phyloP scores from a whole-genome alignment of 2,329 filamentous ascomycete genomes.

The Trichoderma harzianum region DNA sequence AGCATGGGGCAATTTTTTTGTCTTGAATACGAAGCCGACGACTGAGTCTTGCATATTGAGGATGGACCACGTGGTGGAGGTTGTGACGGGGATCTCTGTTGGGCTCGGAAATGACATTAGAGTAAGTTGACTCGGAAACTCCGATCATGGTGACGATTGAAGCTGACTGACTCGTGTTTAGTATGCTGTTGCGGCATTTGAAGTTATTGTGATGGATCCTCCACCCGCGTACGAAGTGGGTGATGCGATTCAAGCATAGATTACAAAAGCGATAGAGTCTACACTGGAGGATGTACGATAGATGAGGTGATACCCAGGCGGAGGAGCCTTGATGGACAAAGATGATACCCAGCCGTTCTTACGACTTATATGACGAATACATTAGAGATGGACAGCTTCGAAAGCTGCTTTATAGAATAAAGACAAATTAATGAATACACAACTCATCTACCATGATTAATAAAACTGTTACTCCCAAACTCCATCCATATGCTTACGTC shows the following conservation, averaged over 20 bases:
- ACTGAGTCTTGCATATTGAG: slow-evolving; percentile 1
- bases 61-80: neutral
- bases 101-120: slow-evolving; percentile 5
- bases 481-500: neutral
- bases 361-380: neutral
- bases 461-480: neutral
- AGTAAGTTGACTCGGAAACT: neutral
- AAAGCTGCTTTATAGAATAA: neutral
- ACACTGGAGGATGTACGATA: neutral
- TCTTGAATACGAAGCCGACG: slow-evolving; percentile 12
- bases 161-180: neutral
- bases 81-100: slow-evolving; percentile 2
- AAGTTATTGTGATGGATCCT: slow-evolving; percentile 9
- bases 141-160: neutral
- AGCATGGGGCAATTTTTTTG: slow-evolving; percentile 11
- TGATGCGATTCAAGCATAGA: neutral
- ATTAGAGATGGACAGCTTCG: neutral
- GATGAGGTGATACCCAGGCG: neutral
- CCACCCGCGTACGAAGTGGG: slow-evolving; percentile 5
- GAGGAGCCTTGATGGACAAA: neutral
- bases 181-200: slow-evolving; percentile 2
- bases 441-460: neutral
- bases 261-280: neutral
- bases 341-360: slow-evolving; percentile 1
- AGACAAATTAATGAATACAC: neutral